Percentiles rank a stretch among this genome's conserved stretches.
Conservation (phyloP, 2,329 filamentous ascomycete species). For the Diatrype stigma region DNA sequence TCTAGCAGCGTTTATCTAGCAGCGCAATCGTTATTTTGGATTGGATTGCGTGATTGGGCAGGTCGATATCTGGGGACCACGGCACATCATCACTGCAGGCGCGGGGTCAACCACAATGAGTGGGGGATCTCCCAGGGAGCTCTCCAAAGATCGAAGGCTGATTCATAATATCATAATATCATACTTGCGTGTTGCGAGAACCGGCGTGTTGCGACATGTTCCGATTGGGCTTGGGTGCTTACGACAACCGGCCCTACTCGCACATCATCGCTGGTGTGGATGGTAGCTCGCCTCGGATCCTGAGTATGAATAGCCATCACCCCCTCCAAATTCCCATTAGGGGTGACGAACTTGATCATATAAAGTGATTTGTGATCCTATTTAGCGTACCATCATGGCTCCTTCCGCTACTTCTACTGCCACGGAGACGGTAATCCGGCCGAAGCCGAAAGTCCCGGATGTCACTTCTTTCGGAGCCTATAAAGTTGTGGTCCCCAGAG, state of each 20-base stretch:
- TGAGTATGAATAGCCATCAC: not conserved
- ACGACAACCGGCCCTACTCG: not conserved
- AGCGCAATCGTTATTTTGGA: not conserved
- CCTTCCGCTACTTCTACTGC: slow-evolving; percentile 25
- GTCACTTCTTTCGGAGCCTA: slow-evolving; percentile 18
- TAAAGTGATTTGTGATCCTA: slow-evolving; percentile 2
- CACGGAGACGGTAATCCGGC: slow-evolving; percentile 18
- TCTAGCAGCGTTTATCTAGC: not conserved
- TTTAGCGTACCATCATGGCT: slow-evolving; percentile 20
- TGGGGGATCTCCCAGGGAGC: not conserved
- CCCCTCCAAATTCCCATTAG: not conserved
- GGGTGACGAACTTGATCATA: not conserved
- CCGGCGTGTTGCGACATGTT: not conserved
- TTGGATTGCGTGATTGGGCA: not conserved
- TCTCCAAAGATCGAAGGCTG: not conserved
- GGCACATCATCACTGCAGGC: not conserved
- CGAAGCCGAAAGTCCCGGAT: slow-evolving; percentile 15
- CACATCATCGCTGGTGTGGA: not conserved
- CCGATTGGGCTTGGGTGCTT: not conserved
- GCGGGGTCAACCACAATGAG: not conserved
- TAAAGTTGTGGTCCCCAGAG: slow-evolving; percentile 21
- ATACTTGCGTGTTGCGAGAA: not conserved
- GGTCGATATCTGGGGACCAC: not conserved
- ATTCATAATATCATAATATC: not conserved
- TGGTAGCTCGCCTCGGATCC: not conserved